Evolutionary conservation across 805 yeast species (phyloP), one percentile per base, ranked within the genome.

Genomic region (Lachancea quebecensis): DNA sequence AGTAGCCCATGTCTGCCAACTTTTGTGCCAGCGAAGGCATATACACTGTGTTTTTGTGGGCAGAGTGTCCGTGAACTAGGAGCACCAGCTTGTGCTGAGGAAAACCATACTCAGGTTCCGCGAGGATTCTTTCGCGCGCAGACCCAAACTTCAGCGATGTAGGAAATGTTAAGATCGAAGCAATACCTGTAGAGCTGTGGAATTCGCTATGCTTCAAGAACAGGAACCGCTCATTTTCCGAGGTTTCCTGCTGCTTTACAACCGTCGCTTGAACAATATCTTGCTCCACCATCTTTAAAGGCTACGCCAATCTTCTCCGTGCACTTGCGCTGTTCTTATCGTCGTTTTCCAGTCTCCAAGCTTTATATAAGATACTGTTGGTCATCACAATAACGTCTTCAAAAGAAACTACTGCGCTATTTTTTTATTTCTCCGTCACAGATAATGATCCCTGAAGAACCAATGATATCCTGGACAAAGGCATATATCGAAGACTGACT

Each of bases 11-110:
- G 12, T 74, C 73, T 1, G 89, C 80, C 44, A 90, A 60, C 21
- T 64, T 65, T 25, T 75, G 74, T 0, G 95, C 90, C 37, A 87
- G 62, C 12, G 66, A 54, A 21, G 76, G 74, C 51, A 83, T 88
- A 62, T 83, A 89, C 48, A 86, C 79, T 59, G 86, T 83, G 67
- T 85, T 77, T 52, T 87, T 77, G 59, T 90, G 95, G 0, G 95
- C 95, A 0, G 81, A 90, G 50, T 77, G 83, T 1, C 97, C 97
- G 60, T 90, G 97, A n/a, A 79, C 52, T 14, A 89, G 58, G 5
- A 89, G 58, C 0, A 82, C 87, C 34, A 75, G 69, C 48, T 75
- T 72, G 46, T 68, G 72, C 6, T 71, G 63, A 9, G 68, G 67
- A 28, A 62, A 57, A 42, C 52, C 51, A 36, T 46, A 47, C 41